These are phyloP conservation scores for Lachnellula occidentalis DNA, from an alignment of 2,329 filamentous ascomycete genomes.

Conservation along the genomic window DNA sequence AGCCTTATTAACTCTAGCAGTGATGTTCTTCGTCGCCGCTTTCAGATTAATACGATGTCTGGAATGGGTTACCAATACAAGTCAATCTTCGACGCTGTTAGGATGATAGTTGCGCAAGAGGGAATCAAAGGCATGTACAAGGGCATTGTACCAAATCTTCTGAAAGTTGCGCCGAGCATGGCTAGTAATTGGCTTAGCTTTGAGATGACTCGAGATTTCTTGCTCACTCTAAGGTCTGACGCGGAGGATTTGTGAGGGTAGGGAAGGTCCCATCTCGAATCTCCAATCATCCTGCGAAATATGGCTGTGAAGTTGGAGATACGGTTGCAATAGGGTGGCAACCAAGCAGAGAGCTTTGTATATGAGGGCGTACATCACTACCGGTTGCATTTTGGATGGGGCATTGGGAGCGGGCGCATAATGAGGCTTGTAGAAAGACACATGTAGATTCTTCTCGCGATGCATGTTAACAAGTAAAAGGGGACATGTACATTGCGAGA, in stretches of 20 bases:
- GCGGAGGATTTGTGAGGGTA: conserved; percentile 17
- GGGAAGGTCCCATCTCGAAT: not conserved
- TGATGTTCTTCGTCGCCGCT: conserved; percentile 85
- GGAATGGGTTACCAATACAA: conserved; percentile 97
- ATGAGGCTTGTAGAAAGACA: conserved; percentile 24
- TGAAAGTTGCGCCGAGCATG: conserved; percentile 98
- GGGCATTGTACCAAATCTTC: conserved; percentile 86
- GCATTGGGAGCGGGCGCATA: conserved; percentile 29
- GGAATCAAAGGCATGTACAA: conserved; percentile 87
- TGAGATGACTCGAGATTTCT: conserved; percentile 84
- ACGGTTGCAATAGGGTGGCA: conserved; percentile 3
- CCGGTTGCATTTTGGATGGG: conserved; percentile 23
- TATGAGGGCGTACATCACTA: conserved; percentile 18
- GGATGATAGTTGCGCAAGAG: conserved; percentile 76
- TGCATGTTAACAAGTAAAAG: conserved; percentile 13
- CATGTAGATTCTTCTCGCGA: conserved; percentile 21
- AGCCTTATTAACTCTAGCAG: conserved; percentile 39
- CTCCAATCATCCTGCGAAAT: not conserved
- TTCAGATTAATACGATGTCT: conserved; percentile 99
- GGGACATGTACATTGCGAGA: conserved; percentile 10
- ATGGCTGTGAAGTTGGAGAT: not conserved
- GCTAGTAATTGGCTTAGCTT: conserved; percentile 98
- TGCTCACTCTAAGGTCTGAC: conserved; percentile 56
- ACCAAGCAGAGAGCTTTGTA: conserved; percentile 26
- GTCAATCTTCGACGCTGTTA: conserved; percentile 76